Evolutionary conservation across 441 rosid species (phyloP), one percentile per base, ranked within the genome.

Genomic region (Brassica hybrid): DNA sequence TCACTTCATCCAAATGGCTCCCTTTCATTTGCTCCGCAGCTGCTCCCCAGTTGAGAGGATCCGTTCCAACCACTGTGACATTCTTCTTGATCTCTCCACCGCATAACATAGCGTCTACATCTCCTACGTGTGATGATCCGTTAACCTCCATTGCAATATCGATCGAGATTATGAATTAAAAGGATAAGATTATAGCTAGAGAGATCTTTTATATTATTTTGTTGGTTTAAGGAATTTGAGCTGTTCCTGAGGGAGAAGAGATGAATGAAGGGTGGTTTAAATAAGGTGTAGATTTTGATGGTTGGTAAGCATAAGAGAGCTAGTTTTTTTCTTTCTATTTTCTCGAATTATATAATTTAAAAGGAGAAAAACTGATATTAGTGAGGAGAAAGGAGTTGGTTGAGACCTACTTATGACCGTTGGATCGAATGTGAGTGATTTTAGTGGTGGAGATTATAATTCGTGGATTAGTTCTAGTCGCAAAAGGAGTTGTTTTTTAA

Each of bases 1-100:
- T 86, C 74, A 92, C 97, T 61, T 92, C 92, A 14, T 90, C 94
- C 63, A 92, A 83, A 80, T 92, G 94, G 74, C 97, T 90, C 2
- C 92, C 93, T 62, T 83, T 88, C 84, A 92, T 72, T 10, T 88
- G 75, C 73, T 90, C 91, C 0, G 95, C 94, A n/a, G 88, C 86
- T 11, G 73, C 72, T 1, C 87, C 94, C 97, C 95, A 92, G 77
- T 79, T 88, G 75, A 90, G 71, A 0, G 92, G 91, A 80, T 92
- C 92, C 6, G 57, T 52, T 7, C 3, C 13, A 2, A 14, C 16
- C 36, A 19, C 12, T 36, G 63, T 82, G 73, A 36, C 81, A 30
- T 17, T 67, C 30, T 34, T 82, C 79, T 67, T 65, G 50, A 45
- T 81, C 75, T 71, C 79, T 69, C 18, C 79, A 14, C 71, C 72